Base-by-base conservation (phyloP, 768 basidiomycete species). In the Suillus alpinus region DNA sequence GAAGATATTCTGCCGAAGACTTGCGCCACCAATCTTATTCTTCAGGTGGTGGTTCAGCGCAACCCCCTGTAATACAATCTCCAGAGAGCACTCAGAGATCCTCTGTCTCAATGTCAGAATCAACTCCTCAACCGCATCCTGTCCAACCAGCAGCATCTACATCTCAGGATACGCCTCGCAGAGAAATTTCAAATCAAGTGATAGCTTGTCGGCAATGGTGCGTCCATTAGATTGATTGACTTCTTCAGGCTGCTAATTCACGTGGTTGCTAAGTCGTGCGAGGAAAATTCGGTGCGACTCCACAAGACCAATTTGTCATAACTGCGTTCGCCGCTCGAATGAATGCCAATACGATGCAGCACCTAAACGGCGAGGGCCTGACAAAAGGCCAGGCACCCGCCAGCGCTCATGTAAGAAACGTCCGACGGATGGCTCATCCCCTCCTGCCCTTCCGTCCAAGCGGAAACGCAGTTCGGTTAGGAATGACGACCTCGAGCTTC, bases 241-340 rank as follows among this genome's bases (percentile, higher is more conserved):
- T 49, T 69, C 58, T 65, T 67, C 66, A 66, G 68, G 63, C 7
- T 34, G 58, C 65, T 57, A 26, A 52, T 64, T 73, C 68, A 75
- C 72, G 69, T 75, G 63, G 52, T n/a, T 70, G 65, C 68, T 71
- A 77, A 92, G 91, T 75, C 91, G 91, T 66, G 82, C 85, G 63
- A 84, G 91, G 72, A 93, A 93, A 81, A 92, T 92, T 68, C 86
- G 88, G 62, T 93, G 91, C 78, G 91, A 92, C 73, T 92, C 91
- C 60, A 88, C 85, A 37, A 81, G 91, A 70, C 91, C 91, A 65
- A 79, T 81, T 59, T 93, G 91, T 79, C 84, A 87, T 78, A 93
- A 93, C 76, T 92, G 91, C 74, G 79, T 83, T 75, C 86, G 90
- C 70, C 81, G 91, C 69, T 84, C 83, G 66, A 90, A 91, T 73